phyloP scores from a whole-genome alignment of 257 asterid species.

The Solanum habrochaites region DNA sequence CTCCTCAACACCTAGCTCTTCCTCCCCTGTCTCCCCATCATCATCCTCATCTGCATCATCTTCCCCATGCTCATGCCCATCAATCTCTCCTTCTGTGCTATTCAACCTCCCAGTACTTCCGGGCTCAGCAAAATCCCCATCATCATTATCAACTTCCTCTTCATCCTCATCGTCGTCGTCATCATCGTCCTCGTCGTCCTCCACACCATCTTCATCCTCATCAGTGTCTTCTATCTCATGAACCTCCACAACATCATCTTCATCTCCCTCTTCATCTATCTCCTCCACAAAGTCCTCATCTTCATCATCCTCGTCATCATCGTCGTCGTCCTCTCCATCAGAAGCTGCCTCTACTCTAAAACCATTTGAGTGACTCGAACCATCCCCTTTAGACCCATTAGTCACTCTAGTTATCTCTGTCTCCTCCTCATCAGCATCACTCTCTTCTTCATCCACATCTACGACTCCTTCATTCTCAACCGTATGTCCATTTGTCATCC shows the following conservation, averaged over 20 bases:
- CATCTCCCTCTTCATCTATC: slow-evolving; percentile 53
- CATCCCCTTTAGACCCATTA: slow-evolving; percentile 17
- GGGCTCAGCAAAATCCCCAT: slow-evolving; percentile 43
- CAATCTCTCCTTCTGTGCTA: slow-evolving; percentile 75
- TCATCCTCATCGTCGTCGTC: slow-evolving; percentile 54
- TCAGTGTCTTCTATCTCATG: slow-evolving; percentile 63
- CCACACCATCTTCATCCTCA: slow-evolving; percentile 39
- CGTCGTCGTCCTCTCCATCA: slow-evolving; percentile 38
- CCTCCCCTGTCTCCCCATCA: slow-evolving; percentile 84
- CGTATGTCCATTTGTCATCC: slow-evolving; percentile 41
- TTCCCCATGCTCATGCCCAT: slow-evolving; percentile 94
- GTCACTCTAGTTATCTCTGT: slow-evolving; percentile 46
- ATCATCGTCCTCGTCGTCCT: slow-evolving; percentile 35
- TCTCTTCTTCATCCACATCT: slow-evolving; percentile 89
- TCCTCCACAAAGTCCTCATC: slow-evolving; percentile 65
- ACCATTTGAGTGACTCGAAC: slow-evolving; percentile 48
- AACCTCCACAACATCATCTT: slow-evolving; percentile 76
- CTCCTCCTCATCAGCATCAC: slow-evolving; percentile 88
- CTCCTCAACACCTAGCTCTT: slow-evolving; percentile 60
- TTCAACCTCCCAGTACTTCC: slow-evolving; percentile 50
- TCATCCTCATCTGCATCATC: slow-evolving; percentile 78
- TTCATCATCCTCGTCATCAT: slow-evolving; percentile 37
- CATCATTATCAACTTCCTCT: slow-evolving; percentile 72
- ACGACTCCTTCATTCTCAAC: slow-evolving; percentile 62
- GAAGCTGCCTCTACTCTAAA: slow-evolving; percentile 35